These are phyloP conservation scores for Colletotrichum sp. DNA, from an alignment of 2,329 filamentous ascomycete genomes.

Conservation along the genomic window DNA sequence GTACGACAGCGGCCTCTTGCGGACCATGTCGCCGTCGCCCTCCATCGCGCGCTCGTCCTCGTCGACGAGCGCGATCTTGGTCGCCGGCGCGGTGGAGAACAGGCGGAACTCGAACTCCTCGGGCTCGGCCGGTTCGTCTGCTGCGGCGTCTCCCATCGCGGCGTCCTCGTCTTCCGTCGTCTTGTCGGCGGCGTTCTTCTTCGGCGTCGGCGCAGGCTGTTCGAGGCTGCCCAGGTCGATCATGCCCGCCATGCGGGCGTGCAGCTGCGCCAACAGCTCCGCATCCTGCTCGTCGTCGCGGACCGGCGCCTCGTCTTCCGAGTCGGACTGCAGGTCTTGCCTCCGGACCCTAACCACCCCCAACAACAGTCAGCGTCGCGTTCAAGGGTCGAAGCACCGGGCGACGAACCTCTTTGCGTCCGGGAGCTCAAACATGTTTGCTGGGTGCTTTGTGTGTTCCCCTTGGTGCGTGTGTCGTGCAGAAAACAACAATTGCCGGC, in stretches of 20 bases:
- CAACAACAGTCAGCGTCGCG: background rate
- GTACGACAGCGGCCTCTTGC: slow-evolving; percentile 48
- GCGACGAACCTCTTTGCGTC: slow-evolving; percentile 54
- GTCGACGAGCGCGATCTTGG: slow-evolving; percentile 57
- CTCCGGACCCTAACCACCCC: slow-evolving; percentile 48
- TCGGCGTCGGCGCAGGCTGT: slow-evolving; percentile 2
- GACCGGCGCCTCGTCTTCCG: slow-evolving; percentile 29
- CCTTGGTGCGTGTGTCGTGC: background rate
- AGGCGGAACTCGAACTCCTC: slow-evolving; percentile 63
- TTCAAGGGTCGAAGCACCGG: background rate
- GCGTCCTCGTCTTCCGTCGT: slow-evolving; percentile 1
- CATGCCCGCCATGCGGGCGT: slow-evolving; percentile 52
- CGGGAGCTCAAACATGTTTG: slow-evolving; percentile 55
- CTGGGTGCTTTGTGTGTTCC: background rate
- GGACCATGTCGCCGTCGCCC: slow-evolving; percentile 40
- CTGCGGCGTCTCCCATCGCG: slow-evolving; percentile 21
- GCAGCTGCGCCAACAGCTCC: slow-evolving; percentile 48
- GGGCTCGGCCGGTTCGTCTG: slow-evolving; percentile 18
- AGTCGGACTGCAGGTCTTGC: slow-evolving; percentile 51
- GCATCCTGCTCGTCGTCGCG: slow-evolving; percentile 38
- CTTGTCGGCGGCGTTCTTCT: slow-evolving; percentile 9
- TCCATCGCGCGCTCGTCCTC: slow-evolving; percentile 36
- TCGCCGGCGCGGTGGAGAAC: slow-evolving; percentile 53
- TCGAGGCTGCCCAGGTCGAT: slow-evolving; percentile 42
- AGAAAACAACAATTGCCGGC: background rate